Percentiles rank a stretch among this genome's conserved stretches.
Evolutionary conservation across 345 rosid genomes (phyloP).

Genomic region (Sisymbrium altissimum): DNA sequence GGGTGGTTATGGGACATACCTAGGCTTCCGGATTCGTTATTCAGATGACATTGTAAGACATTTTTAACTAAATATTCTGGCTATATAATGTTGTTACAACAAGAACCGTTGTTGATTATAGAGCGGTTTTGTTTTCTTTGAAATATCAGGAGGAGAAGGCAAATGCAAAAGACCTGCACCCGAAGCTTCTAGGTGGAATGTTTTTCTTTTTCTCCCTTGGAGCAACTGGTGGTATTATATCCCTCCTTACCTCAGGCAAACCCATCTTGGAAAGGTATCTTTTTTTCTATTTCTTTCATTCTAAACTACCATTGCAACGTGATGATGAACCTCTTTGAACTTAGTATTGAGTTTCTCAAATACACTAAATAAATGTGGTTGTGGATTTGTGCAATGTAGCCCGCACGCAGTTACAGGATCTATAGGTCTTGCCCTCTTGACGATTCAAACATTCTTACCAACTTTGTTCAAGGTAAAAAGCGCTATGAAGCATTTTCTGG

Average conservation of each 20-base stretch:
- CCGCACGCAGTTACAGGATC: constrained; percentile 87
- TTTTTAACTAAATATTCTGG: neutral
- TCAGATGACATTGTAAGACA: constrained; percentile 70
- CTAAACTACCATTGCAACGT: neutral
- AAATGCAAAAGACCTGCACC: constrained; percentile 86
- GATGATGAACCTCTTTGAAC: neutral
- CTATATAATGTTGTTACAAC: neutral
- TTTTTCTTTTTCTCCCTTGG: constrained; percentile 94
- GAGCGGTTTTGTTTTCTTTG: neutral
- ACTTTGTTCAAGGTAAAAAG: constrained; percentile 71
- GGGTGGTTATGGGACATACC: constrained; percentile 95
- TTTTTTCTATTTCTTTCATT: neutral
- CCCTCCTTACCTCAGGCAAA: constrained; percentile 81
- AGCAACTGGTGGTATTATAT: constrained; percentile 84
- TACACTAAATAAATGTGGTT: neutral
- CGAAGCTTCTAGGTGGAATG: constrained; percentile 90
- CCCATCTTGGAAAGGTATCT: constrained; percentile 74
- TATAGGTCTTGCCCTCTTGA: constrained; percentile 70
- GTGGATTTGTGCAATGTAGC: constrained; percentile 40
- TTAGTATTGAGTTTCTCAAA: neutral
- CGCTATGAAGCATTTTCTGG: neutral
- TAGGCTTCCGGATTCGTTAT: constrained; percentile 75
- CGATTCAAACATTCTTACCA: constrained; percentile 73
- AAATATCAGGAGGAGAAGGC: constrained; percentile 76
- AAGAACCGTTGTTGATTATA: neutral